Evolutionary conservation across 768 basidiomycete genomes (phyloP), one percentile per base, ranked within the genome.

Genomic region (Leccinum broughii): DNA sequence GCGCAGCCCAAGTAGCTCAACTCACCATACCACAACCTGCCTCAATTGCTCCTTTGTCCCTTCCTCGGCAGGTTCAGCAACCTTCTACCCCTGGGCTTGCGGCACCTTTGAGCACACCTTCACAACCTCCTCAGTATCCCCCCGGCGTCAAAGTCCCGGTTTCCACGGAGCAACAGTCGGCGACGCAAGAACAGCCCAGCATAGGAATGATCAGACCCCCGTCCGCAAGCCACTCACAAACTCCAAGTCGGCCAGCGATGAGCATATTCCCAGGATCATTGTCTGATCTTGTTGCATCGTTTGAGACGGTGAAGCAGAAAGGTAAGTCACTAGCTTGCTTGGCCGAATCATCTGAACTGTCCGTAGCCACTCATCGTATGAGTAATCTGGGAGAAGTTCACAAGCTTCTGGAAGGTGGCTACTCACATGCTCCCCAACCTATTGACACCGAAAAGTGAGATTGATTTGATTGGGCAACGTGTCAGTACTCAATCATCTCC

Each of bases 301-400:
- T 98, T 70, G 96, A 98, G 78, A 90, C 83, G 51, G 94, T 96
- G 49, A 98, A 98, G 77, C 94, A 96, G 80, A 95, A 97, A 74
- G 94, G 95, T 95, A 62, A 53, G 80, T 68, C n/a, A 7, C 51
- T 26, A 35, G 59, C 15, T 53, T 28, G 22, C 30, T 35, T 51
- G 55, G 8, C 24, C 14, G 22, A 22, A 34, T 58, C 15, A 37
- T 39, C 48, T 34, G 59, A 59, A 62, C 11, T 30, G 60, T 58
- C 30, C 41, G 32, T 61, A 88, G 87, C 88, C 66, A 84, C 89
- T n/a, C 82, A 87, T 70, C 90, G 91, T 37, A 89, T 92, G 83
- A 83, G 86, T 59, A 95, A 97, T 72, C 77, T 95, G 35, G 91
- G 91, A 58, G 89, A 93, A 71, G 88, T 98, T 51, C 90, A 96